Percentiles rank a stretch among this genome's conserved stretches.
Evolutionary conservation across 805 yeast species (phyloP).

Genomic region (Saccharomyces cerevisiae): DNA sequence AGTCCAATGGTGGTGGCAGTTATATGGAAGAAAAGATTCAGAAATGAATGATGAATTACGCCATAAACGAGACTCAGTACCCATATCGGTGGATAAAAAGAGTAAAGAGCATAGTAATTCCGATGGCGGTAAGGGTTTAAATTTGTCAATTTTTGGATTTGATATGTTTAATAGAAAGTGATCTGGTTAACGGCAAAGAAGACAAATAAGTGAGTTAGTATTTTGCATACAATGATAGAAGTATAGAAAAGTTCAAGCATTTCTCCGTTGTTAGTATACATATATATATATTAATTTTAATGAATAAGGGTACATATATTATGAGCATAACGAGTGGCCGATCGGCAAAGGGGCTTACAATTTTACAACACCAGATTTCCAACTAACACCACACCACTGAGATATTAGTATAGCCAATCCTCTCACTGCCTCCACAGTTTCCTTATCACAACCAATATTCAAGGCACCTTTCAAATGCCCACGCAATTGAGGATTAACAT

Average conservation of each 20-base stretch:
- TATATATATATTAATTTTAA: background rate
- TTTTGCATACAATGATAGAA: constrained; percentile 11
- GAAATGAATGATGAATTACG: constrained; percentile 41
- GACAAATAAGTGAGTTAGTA: background rate
- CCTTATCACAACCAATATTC: constrained; percentile 63
- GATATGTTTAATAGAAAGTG: constrained; percentile 13
- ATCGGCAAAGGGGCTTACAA: constrained; percentile 8
- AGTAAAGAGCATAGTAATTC: constrained; percentile 4
- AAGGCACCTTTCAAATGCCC: constrained; percentile 86
- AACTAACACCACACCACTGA: constrained; percentile 64
- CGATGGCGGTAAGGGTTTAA: constrained; percentile 5
- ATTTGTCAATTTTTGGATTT: constrained; percentile 17
- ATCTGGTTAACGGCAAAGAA: background rate
- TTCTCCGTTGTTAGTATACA: constrained; percentile 2
- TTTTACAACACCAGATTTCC: constrained; percentile 37
- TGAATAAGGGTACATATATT: background rate
- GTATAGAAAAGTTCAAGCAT: constrained; percentile 5
- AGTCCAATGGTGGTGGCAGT: constrained; percentile 84
- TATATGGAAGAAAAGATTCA: constrained; percentile 67
- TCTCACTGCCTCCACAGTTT: constrained; percentile 54
- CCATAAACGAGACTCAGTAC: background rate
- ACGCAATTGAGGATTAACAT: constrained; percentile 85
- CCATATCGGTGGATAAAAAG: background rate
- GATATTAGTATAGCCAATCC: constrained; percentile 55
- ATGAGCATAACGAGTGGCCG: background rate